Percentiles rank a stretch among this genome's conserved stretches.
phyloP scores from a whole-genome alignment of 768 basidiomycete genomes.

The Boletus rubroflammeus region DNA sequence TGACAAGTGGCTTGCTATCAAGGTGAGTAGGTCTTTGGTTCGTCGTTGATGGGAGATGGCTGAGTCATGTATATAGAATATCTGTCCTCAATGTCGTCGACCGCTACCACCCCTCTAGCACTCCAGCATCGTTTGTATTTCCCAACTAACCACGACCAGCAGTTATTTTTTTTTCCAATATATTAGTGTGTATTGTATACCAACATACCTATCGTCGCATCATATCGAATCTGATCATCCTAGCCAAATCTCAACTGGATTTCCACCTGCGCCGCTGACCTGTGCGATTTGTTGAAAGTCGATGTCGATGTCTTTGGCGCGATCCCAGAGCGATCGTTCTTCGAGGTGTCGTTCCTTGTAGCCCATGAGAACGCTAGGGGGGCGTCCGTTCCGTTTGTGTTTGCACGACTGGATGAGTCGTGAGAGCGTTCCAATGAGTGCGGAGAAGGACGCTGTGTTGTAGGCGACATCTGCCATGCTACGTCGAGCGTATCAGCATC shows the following conservation, averaged over 20 bases:
- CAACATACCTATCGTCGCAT: conserved; percentile 5
- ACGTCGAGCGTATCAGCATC: background rate
- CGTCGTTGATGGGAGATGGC: background rate
- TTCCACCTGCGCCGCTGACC: conserved; percentile 56
- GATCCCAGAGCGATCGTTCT: conserved; percentile 73
- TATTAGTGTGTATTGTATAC: conserved; percentile 10
- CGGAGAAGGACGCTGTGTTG: conserved; percentile 81
- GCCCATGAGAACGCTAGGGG: conserved; percentile 61
- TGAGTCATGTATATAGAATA: conserved; percentile 49
- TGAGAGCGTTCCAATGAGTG: conserved; percentile 66
- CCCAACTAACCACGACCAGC: background rate
- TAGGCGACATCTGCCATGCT: conserved; percentile 95
- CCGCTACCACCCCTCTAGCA: conserved; percentile 71
- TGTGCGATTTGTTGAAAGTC: conserved; percentile 52
- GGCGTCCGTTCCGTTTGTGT: conserved; percentile 17
- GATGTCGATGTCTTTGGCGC: conserved; percentile 51
- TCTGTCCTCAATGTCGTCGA: conserved; percentile 88
- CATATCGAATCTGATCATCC: conserved; percentile 26
- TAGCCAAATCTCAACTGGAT: conserved; percentile 71
- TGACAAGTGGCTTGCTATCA: conserved; percentile 80
- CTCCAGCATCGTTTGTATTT: background rate
- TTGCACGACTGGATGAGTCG: conserved; percentile 37
- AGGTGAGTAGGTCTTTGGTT: conserved; percentile 37
- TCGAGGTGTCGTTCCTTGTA: conserved; percentile 83
- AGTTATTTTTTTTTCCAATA: background rate